phyloP scores from a whole-genome alignment of 129 eudicot genomes.

The Ambrosia artemisiifolia region DNA sequence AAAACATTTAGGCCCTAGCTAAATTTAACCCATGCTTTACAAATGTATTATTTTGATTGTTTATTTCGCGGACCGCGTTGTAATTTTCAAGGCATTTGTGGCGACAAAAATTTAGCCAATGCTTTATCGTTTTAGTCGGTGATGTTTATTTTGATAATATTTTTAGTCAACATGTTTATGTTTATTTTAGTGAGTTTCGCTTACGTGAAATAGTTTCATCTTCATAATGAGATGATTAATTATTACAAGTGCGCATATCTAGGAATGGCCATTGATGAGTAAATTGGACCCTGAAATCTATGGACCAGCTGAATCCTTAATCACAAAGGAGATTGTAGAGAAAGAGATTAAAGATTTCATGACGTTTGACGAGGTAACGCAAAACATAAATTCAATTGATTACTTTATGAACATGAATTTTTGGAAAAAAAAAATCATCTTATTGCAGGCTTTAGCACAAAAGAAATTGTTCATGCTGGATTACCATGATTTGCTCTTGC shows the following conservation, averaged over 20 bases:
- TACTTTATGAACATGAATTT: too few species aligned
- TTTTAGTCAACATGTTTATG: too few species aligned
- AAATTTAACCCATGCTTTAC: too few species aligned
- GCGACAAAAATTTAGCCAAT: too few species aligned
- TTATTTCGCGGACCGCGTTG: too few species aligned
- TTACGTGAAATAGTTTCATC: background rate
- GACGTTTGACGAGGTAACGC: slow-evolving; percentile 50
- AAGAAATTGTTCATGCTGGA: slow-evolving; percentile 68
- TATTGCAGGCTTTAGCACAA: slow-evolving; percentile 50
- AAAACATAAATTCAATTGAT: background rate
- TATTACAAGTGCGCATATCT: background rate
- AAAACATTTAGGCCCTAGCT: too few species aligned
- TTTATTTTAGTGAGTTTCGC: too few species aligned
- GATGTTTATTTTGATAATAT: too few species aligned
- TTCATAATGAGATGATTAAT: background rate
- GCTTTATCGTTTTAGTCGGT: too few species aligned
- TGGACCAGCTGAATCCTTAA: slow-evolving; percentile 70
- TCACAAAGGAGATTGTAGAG: slow-evolving; percentile 62
- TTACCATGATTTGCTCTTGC: slow-evolving; percentile 62
- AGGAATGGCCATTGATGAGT: slow-evolving; percentile 87
- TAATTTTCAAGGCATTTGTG: too few species aligned
- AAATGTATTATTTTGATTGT: too few species aligned
- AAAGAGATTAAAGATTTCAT: slow-evolving; percentile 46
- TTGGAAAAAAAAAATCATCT: background rate
- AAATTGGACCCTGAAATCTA: slow-evolving; percentile 53